A percentile compares a stretch with the other conserved stretches of the same genome.
Conservation (phyloP, 495 filamentous ascomycete species). For the Daldinia bambusicola region DNA sequence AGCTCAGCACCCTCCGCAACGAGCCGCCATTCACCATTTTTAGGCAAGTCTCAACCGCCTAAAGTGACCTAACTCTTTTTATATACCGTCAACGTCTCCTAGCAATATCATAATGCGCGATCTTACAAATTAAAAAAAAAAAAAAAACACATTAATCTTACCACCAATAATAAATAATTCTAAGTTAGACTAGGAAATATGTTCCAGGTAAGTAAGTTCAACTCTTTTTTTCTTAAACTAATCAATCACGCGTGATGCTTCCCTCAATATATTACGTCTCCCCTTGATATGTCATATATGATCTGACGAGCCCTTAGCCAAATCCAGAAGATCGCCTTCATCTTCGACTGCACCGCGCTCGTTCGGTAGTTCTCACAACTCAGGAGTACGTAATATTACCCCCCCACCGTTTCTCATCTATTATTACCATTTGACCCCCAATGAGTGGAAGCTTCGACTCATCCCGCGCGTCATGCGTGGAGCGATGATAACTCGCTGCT, state of each 20-base stretch:
- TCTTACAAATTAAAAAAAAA: not conserved
- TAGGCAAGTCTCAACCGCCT: conserved; percentile 1
- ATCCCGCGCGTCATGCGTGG: not conserved
- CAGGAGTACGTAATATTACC: conserved; percentile 65
- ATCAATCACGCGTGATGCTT: not conserved
- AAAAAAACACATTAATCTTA: not conserved
- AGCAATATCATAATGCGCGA: not conserved
- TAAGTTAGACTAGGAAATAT: conserved; percentile 15
- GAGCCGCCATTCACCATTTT: not conserved
- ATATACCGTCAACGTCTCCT: not conserved
- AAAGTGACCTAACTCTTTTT: not conserved
- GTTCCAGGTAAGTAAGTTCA: conserved; percentile 38
- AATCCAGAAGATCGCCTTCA: conserved; percentile 64
- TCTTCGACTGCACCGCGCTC: conserved; percentile 84
- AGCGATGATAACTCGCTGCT: conserved; percentile 8
- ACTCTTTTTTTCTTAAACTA: not conserved
- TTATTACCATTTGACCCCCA: not conserved
- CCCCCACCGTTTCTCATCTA: no score
- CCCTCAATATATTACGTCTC: no score
- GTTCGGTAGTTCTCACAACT: conserved; percentile 81
- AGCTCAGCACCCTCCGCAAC: not conserved
- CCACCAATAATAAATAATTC: not conserved
- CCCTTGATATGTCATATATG: not conserved
- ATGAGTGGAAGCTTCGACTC: conserved; percentile 13
- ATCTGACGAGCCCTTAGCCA: conserved; percentile 48